A percentile compares a stretch with the other conserved stretches of the same genome.
Conservation (phyloP, 768 basidiomycete genomes). For the Naganishia onofrii region DNA sequence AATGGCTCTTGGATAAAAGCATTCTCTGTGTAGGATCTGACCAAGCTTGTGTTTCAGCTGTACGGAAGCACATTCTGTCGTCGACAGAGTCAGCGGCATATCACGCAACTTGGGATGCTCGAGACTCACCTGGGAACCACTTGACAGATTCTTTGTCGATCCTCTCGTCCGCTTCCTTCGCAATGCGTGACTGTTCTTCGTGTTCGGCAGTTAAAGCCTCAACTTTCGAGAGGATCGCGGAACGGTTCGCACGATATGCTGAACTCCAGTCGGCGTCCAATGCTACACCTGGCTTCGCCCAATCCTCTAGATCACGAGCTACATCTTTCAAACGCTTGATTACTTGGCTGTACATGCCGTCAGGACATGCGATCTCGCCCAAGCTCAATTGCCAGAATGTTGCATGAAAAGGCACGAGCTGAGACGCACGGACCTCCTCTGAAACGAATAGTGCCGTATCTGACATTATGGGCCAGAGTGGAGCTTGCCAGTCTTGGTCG, state of each 20-base stretch:
- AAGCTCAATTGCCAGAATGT: slow-evolving; percentile 97
- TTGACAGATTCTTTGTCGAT: slow-evolving; percentile 38
- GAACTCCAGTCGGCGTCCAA: slow-evolving; percentile 15
- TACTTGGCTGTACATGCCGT: slow-evolving; percentile 74
- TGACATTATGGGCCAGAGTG: slow-evolving; percentile 25
- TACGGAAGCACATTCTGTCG: slow-evolving; percentile 29
- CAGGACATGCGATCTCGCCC: slow-evolving; percentile 79
- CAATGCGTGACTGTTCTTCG: slow-evolving; percentile 38
- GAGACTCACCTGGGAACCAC: slow-evolving; percentile 46
- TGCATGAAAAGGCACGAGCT: slow-evolving; percentile 68
- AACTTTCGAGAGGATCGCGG: slow-evolving; percentile 27
- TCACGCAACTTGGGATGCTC: too few relatives aligned
- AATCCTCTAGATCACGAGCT: slow-evolving; percentile 14
- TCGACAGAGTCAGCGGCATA: neutral
- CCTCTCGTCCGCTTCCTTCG: slow-evolving; percentile 35
- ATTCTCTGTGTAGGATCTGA: slow-evolving; percentile 64
- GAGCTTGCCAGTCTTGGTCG: slow-evolving; percentile 24
- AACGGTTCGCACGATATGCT: slow-evolving; percentile 26
- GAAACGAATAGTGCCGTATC: slow-evolving; percentile 26
- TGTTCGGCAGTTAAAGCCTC: slow-evolving; percentile 38
- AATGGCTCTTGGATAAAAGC: slow-evolving; percentile 84
- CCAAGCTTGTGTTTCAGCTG: slow-evolving; percentile 35
- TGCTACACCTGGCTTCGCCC: slow-evolving; percentile 21
- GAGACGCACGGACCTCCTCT: slow-evolving; percentile 8
- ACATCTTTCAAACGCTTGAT: slow-evolving; percentile 54